phyloP scores from a whole-genome alignment of 1,139 yeast species.

The Yamadazyma spencermartinsiae region DNA sequence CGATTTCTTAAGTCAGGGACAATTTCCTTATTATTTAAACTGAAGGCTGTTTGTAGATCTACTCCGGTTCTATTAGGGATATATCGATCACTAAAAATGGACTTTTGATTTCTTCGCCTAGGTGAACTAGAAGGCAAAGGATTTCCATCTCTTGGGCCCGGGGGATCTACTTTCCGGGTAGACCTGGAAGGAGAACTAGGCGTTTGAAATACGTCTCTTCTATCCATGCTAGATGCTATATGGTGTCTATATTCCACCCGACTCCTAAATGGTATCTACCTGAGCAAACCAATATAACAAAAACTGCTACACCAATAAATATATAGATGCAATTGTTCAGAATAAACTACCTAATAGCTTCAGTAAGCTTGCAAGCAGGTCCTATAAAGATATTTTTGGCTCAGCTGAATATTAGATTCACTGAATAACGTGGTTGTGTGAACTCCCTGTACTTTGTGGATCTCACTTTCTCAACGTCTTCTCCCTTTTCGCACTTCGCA shows the following conservation, averaged over 20 bases:
- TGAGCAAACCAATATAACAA: too few species aligned
- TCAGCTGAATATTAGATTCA: too few species aligned
- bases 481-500: constrained; percentile 1
- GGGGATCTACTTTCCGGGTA: constrained; percentile 36
- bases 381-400: too few species aligned
- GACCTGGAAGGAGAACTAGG: constrained; percentile 45
- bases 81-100: constrained; percentile 74
- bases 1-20: constrained; percentile 36
- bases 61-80: constrained; percentile 86
- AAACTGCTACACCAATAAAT: too few species aligned
- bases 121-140: constrained; percentile 35
- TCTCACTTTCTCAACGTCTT: neutral
- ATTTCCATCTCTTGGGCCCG: constrained; percentile 26
- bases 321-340: too few species aligned
- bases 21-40: constrained; percentile 53
- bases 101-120: constrained; percentile 39
- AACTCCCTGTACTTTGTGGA: neutral
- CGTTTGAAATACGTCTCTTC: constrained; percentile 29
- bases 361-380: too few species aligned
- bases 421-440: too few species aligned
- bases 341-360: too few species aligned
- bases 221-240: constrained; percentile 12
- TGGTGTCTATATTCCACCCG: too few species aligned
- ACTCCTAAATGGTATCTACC: too few species aligned
- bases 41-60: constrained; percentile 85